Evolutionary conservation across 768 basidiomycete species (phyloP).

Genomic region (Coprinopsis strossmayeri): DNA sequence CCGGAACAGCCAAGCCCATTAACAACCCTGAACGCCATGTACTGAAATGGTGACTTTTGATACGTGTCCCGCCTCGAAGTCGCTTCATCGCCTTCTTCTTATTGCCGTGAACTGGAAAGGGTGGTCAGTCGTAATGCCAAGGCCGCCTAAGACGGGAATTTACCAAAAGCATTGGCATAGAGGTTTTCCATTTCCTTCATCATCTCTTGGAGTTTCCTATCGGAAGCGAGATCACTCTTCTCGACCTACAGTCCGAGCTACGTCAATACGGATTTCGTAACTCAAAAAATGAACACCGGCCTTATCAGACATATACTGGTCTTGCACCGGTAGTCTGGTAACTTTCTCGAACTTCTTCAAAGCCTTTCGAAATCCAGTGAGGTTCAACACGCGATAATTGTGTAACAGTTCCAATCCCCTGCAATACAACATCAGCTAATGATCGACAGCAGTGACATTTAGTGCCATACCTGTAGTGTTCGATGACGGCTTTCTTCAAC

Average conservation of each 20-base stretch:
- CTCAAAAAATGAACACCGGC: slow-evolving; percentile 27
- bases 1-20: slow-evolving; percentile 69
- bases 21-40: slow-evolving; percentile 69
- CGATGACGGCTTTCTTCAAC: slow-evolving; percentile 75
- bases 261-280: too few species aligned
- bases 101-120: slow-evolving; percentile 54
- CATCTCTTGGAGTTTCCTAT: slow-evolving; percentile 53
- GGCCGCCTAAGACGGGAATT: slow-evolving; percentile 22
- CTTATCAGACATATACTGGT: slow-evolving; percentile 77
- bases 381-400: slow-evolving; percentile 86
- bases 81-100: slow-evolving; percentile 66
- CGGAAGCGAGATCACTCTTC: slow-evolving; percentile 59
- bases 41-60: slow-evolving; percentile 61
- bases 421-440: not conserved
- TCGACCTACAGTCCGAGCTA: slow-evolving; percentile 67
- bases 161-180: slow-evolving; percentile 75
- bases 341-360: slow-evolving; percentile 83
- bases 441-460: not conserved
- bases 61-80: slow-evolving; percentile 46
- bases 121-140: too few species aligned
- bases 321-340: slow-evolving; percentile 66
- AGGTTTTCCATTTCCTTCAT: slow-evolving; percentile 71
- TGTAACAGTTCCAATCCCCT: slow-evolving; percentile 81
- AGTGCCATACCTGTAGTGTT: slow-evolving; percentile 64
- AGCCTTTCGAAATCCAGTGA: slow-evolving; percentile 85